phyloP scores from a whole-genome alignment of 2,329 filamentous ascomycete species.

The Thielaviopsis punctulata region DNA sequence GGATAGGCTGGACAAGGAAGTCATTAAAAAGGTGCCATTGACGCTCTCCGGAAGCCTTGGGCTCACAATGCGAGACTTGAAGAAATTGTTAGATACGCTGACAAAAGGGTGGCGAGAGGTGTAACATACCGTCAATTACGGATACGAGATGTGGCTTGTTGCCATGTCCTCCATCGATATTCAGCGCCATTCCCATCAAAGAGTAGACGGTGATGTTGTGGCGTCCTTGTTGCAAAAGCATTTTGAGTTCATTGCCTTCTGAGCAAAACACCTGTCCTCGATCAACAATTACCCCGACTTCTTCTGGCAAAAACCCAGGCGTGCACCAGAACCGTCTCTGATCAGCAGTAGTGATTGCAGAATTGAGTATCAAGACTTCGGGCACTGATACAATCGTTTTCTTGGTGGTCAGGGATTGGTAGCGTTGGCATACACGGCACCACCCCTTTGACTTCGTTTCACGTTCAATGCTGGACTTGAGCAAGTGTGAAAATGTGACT shows the following conservation, averaged over 20 bases:
- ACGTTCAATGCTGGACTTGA: conserved; percentile 84
- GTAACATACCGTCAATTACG: conserved; percentile 58
- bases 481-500: conserved; percentile 67
- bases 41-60: conserved; percentile 36
- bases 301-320: conserved; percentile 79
- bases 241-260: conserved; percentile 73
- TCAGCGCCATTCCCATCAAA: conserved; percentile 72
- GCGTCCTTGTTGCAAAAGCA: conserved; percentile 61
- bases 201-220: conserved; percentile 81
- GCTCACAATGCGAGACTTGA: conserved; percentile 10
- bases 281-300: conserved; percentile 83
- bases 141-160: conserved; percentile 84
- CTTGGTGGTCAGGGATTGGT: conserved; percentile 71
- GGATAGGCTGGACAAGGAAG: conserved; percentile 68
- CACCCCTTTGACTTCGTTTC: conserved; percentile 81
- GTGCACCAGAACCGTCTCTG: conserved; percentile 72
- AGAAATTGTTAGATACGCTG: neutral
- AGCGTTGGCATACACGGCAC: conserved; percentile 81
- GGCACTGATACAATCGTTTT: conserved; percentile 74
- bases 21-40: conserved; percentile 97
- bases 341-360: conserved; percentile 53
- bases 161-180: conserved; percentile 62
- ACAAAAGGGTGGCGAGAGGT: neutral
- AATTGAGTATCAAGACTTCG: conserved; percentile 76
- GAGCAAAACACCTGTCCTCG: conserved; percentile 89